A percentile compares a stretch with the other conserved stretches of the same genome.
These are phyloP conservation scores for Zygnema circumcarinatum DNA, from an alignment of 139 green algal species.

Conservation along the genomic window DNA sequence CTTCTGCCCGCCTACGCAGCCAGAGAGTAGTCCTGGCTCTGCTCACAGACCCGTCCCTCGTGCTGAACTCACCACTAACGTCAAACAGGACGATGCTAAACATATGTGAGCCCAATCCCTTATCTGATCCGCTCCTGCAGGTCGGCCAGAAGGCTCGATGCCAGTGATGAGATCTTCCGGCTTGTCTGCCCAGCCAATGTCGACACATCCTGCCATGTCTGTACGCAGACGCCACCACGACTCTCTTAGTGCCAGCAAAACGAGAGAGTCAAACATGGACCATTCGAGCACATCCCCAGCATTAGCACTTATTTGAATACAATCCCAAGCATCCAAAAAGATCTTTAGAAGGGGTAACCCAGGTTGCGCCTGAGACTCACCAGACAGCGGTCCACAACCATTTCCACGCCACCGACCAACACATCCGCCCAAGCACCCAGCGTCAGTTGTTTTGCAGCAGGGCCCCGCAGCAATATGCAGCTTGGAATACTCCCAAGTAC, in stretches of 20 bases:
- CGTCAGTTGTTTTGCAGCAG: too few species aligned
- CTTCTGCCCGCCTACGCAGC: not conserved
- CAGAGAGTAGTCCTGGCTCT: not conserved
- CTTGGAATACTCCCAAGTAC: too few species aligned
- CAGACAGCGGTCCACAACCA: too few species aligned
- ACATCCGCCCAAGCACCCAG: too few species aligned
- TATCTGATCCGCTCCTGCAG: conserved; percentile 58
- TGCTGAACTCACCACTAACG: not conserved
- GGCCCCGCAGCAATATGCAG: too few species aligned
- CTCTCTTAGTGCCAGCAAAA: not conserved
- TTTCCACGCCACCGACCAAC: too few species aligned
- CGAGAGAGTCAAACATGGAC: too few species aligned
- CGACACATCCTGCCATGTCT: conserved; percentile 34
- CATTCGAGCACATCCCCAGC: too few species aligned
- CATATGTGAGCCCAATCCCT: not conserved
- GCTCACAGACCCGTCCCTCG: not conserved
- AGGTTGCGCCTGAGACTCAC: not conserved
- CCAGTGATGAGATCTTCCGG: conserved; percentile 30
- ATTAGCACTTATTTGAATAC: not conserved
- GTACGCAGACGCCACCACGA: not conserved
- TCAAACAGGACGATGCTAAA: not conserved
- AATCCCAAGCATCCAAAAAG: not conserved
- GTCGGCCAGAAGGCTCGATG: conserved; percentile 48
- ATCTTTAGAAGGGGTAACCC: not conserved
- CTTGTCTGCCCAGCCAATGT: conserved; percentile 47